A percentile compares a stretch with the other conserved stretches of the same genome.
Evolutionary conservation across 2,329 filamentous ascomycete genomes (phyloP).

Genomic region (Orbilia oligospora): DNA sequence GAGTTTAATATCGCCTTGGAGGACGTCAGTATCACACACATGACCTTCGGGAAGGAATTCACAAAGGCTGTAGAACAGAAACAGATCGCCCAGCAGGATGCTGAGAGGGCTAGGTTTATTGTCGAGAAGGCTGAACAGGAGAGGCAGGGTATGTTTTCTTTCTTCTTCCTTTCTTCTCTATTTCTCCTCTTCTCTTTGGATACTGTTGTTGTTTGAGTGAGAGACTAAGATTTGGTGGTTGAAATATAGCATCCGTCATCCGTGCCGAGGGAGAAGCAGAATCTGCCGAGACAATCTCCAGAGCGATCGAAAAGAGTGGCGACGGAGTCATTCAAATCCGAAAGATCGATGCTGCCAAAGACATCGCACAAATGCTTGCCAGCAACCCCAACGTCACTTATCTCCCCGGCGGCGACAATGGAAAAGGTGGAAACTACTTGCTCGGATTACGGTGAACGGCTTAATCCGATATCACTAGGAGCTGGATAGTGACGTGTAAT

Average conservation of each 20-base stretch:
- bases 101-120: constrained; percentile 96
- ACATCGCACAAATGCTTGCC: constrained; percentile 91
- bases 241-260: constrained; percentile 75
- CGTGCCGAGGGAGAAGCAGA: constrained; percentile 97
- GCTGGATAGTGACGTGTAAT: background rate
- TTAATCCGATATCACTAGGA: background rate
- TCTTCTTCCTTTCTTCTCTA: too few relatives aligned
- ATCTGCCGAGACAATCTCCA: constrained; percentile 93
- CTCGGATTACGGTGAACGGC: constrained; percentile 73
- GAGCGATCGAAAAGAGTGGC: constrained; percentile 91
- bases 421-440: constrained; percentile 74
- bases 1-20: constrained; percentile 99
- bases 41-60: constrained; percentile 99
- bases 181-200: too few relatives aligned
- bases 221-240: too few relatives aligned
- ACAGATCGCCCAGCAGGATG: constrained; percentile 99
- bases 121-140: constrained; percentile 99
- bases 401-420: constrained; percentile 78
- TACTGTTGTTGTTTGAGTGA: too few relatives aligned
- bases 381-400: constrained; percentile 96
- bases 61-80: constrained; percentile 99
- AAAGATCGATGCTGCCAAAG: constrained; percentile 95
- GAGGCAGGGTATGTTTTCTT: constrained; percentile 82
- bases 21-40: constrained; percentile 99
- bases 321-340: constrained; percentile 96